These are phyloP conservation scores for Curvularia verruculosa DNA, from an alignment of 2,329 filamentous ascomycete species.

Conservation along the genomic window DNA sequence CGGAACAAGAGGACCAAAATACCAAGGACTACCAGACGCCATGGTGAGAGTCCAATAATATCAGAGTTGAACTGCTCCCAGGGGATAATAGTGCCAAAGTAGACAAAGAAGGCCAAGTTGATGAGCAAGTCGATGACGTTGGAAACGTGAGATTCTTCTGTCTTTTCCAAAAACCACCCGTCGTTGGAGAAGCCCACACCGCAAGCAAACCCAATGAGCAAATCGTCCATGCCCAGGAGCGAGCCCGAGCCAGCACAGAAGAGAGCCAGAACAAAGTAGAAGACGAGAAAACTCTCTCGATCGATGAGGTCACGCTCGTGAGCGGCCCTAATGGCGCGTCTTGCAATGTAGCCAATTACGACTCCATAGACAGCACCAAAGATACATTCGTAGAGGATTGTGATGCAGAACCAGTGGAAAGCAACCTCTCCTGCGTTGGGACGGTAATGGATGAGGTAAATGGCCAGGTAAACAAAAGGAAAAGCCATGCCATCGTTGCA, in stretches of 20 bases:
- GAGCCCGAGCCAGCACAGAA: conserved; percentile 95
- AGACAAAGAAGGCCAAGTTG: conserved; percentile 98
- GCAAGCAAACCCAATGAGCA: conserved; percentile 91
- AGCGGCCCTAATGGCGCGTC: conserved; percentile 86
- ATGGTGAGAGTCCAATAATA: conserved; percentile 75
- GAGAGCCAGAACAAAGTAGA: conserved; percentile 95
- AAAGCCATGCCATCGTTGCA: conserved; percentile 99
- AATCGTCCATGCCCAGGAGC: conserved; percentile 87
- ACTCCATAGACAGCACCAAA: conserved; percentile 92
- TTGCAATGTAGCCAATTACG: conserved; percentile 82
- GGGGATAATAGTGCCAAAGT: conserved; percentile 94
- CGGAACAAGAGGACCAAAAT: conserved; percentile 94
- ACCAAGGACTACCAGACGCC: conserved; percentile 93
- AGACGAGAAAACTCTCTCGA: conserved; percentile 95
- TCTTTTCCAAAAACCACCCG: conserved; percentile 98
- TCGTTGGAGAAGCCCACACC: conserved; percentile 99
- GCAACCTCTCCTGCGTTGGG: conserved; percentile 71
- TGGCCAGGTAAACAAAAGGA: conserved; percentile 90
- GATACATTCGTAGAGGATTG: conserved; percentile 92
- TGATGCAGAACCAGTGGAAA: conserved; percentile 87
- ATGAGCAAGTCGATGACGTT: conserved; percentile 98
- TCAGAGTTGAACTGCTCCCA: conserved; percentile 87
- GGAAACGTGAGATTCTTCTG: conserved; percentile 96
- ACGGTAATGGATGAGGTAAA: conserved; percentile 87
- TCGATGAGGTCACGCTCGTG: conserved; percentile 88